phyloP scores from a whole-genome alignment of 345 rosid genomes.

The Syzygium oleosum region DNA sequence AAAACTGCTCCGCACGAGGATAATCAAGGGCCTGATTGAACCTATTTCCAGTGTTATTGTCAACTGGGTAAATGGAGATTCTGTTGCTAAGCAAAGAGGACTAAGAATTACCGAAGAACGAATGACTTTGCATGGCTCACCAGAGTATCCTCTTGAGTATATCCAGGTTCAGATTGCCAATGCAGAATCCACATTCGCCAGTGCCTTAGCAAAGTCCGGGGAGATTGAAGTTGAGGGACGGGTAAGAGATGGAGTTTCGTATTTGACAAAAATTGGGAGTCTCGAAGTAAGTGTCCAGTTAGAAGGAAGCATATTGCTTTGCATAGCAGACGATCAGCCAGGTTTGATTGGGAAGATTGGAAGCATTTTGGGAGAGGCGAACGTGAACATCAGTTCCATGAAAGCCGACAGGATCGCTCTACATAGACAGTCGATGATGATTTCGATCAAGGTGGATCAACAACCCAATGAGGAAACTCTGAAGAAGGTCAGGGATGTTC shows the following conservation, averaged over 20 bases:
- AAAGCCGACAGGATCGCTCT: constrained; percentile 77
- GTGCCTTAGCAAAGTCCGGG: constrained; percentile 66
- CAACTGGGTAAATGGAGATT: constrained; percentile 73
- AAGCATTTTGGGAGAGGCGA: constrained; percentile 61
- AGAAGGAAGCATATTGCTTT: constrained; percentile 69
- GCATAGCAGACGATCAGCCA: constrained; percentile 73
- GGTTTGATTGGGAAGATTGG: constrained; percentile 82
- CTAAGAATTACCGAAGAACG: constrained; percentile 65
- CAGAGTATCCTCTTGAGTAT: constrained; percentile 57
- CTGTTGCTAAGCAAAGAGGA: constrained; percentile 74
- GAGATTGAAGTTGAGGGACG: constrained; percentile 61
- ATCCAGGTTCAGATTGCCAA: constrained; percentile 68
- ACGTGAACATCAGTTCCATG: constrained; percentile 77
- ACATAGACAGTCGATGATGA: constrained; percentile 65
- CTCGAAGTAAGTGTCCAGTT: constrained; percentile 70
- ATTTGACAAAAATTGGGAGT: constrained; percentile 66
- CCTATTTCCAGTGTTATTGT: constrained; percentile 66
- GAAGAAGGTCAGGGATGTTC: constrained; percentile 60
- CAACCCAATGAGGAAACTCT: constrained; percentile 43
- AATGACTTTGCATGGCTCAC: constrained; percentile 44
- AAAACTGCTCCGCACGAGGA: constrained; percentile 78
- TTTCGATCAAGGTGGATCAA: constrained; percentile 63
- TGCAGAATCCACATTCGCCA: constrained; percentile 65
- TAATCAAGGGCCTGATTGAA: constrained; percentile 68
- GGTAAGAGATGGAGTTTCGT: constrained; percentile 68